Conservation (phyloP, 768 basidiomycete species). For the Tylopilus subfusipes region DNA sequence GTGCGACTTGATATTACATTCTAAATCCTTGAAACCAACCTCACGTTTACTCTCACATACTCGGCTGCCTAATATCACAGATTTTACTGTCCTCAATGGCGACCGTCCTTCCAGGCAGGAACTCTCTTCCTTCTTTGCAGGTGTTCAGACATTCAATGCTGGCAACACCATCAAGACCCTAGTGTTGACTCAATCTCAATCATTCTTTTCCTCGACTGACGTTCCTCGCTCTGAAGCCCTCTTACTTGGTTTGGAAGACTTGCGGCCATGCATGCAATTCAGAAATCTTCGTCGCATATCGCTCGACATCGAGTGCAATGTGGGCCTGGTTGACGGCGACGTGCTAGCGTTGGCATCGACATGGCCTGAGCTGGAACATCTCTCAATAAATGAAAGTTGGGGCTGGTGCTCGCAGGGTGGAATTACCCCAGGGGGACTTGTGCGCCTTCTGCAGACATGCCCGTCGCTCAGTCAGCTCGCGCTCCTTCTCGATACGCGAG, state of each 20-base stretch:
- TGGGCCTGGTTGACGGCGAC: background rate
- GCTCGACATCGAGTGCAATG: background rate
- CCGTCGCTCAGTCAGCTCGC: background rate
- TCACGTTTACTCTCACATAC: too few relatives aligned
- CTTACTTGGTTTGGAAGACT: slow-evolving; percentile 1
- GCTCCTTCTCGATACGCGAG: slow-evolving; percentile 12
- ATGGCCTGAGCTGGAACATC: slow-evolving; percentile 9
- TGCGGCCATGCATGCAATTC: slow-evolving; percentile 3
- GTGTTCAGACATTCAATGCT: background rate
- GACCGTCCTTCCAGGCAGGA: background rate
- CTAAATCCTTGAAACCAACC: too few relatives aligned
- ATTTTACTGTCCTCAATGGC: too few relatives aligned
- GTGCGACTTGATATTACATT: too few relatives aligned
- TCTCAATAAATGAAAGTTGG: slow-evolving; percentile 5
- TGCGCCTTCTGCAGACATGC: background rate
- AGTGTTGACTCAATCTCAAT: too few relatives aligned
- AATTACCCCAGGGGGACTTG: slow-evolving; percentile 6
- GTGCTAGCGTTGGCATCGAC: background rate
- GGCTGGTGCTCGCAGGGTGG: slow-evolving; percentile 4
- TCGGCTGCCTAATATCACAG: too few relatives aligned
- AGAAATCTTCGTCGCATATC: background rate
- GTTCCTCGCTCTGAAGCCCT: background rate
- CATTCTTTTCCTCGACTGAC: too few relatives aligned
- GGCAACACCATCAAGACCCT: background rate
- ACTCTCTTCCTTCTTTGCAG: background rate